Conservation (phyloP, 352 stramenopile species). For the Stephanocyclus meneghinianus region DNA sequence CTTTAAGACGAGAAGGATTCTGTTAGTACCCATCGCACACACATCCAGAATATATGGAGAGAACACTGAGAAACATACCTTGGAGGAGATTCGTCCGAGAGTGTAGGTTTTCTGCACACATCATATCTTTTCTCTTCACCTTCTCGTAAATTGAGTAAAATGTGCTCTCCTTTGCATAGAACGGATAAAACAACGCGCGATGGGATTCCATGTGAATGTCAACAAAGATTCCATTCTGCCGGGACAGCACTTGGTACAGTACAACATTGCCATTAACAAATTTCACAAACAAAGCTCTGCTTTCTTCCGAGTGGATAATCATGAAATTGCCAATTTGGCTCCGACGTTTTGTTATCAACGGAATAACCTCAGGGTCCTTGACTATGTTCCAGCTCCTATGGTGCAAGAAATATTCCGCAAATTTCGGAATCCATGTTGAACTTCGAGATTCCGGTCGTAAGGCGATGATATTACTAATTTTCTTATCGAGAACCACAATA, state of each 20-base stretch:
- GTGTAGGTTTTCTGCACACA: constrained; percentile 72
- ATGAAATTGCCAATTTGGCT: constrained; percentile 71
- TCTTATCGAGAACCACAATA: constrained; percentile 49
- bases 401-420: constrained; percentile 61
- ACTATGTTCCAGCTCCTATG: constrained; percentile 72
- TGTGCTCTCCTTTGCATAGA: constrained; percentile 26
- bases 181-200: constrained; percentile 47
- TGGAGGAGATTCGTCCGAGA: constrained; percentile 66
- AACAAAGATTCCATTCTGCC: constrained; percentile 64
- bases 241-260: constrained; percentile 55
- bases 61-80: constrained; percentile 18
- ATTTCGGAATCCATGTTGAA: constrained; percentile 28
- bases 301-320: constrained; percentile 60
- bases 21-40: no score
- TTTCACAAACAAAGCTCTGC: constrained; percentile 72
- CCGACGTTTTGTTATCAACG: constrained; percentile 66
- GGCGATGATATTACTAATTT: constrained; percentile 41
- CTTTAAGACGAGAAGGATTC: not conserved
- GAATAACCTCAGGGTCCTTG: constrained; percentile 72
- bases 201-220: constrained; percentile 76
- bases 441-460: constrained; percentile 26
- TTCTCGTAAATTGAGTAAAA: constrained; percentile 54
- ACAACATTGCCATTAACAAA: constrained; percentile 51
- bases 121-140: constrained; percentile 68
- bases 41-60: constrained; percentile 37